These are phyloP conservation scores for Venturia carpophila DNA, from an alignment of 2,329 filamentous ascomycete species.

Conservation along the genomic window DNA sequence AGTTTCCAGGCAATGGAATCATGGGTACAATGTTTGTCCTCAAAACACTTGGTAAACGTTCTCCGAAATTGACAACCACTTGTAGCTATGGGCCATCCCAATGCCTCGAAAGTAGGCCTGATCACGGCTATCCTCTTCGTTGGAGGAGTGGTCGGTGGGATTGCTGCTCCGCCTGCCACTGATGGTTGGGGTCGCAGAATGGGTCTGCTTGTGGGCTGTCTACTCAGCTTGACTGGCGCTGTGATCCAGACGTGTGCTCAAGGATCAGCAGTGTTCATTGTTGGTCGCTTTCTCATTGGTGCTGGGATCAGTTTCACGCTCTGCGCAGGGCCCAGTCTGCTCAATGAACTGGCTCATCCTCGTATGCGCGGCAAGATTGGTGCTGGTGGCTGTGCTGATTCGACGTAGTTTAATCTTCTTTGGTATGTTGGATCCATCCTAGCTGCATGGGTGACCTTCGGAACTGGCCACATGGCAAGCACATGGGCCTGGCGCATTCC, in stretches of 20 bases:
- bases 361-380: constrained; percentile 54
- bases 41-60: not conserved
- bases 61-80: constrained; percentile 22
- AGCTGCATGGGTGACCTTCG: constrained; percentile 41
- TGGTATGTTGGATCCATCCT: constrained; percentile 45
- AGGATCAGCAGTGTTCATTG: constrained; percentile 47
- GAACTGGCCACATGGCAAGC: constrained; percentile 34
- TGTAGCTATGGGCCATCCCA: not conserved
- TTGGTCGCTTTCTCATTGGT: constrained; percentile 54
- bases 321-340: constrained; percentile 55
- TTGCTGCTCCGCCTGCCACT: constrained; percentile 41
- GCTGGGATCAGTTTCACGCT: constrained; percentile 55
- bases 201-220: constrained; percentile 41
- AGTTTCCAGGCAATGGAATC: constrained; percentile 39
- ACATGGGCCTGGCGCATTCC: constrained; percentile 49
- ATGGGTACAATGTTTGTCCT: constrained; percentile 34
- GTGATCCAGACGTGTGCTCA: constrained; percentile 42
- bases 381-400: constrained; percentile 23
- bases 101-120: not conserved
- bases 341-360: constrained; percentile 56
- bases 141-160: constrained; percentile 42
- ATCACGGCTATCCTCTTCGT: constrained; percentile 41
- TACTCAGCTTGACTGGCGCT: constrained; percentile 41
- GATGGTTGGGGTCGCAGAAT: constrained; percentile 41
- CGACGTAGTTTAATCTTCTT: constrained; percentile 43